Conservation (phyloP, 164 flowering plant genomes). For the Vitis rotundifolia region DNA sequence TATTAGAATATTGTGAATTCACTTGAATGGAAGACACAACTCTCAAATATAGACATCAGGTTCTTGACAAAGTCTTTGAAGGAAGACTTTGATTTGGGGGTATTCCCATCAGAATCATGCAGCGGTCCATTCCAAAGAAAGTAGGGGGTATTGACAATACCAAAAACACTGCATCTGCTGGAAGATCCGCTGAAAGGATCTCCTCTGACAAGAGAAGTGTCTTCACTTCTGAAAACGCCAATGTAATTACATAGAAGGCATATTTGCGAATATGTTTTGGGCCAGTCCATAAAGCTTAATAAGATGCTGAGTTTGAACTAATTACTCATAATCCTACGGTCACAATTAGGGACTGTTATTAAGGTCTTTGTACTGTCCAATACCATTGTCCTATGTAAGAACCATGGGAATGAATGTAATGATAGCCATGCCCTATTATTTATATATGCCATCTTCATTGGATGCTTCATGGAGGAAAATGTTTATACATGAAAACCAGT, state of each 20-base stretch:
- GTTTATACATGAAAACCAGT: too few relatives aligned
- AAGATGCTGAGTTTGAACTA: too few relatives aligned
- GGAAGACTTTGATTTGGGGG: constrained; percentile 94
- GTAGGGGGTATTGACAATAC: constrained; percentile 12
- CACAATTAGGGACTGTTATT: too few relatives aligned
- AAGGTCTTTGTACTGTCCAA: too few relatives aligned
- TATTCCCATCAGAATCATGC: constrained; percentile 88
- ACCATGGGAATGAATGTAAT: too few relatives aligned
- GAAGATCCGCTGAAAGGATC: constrained; percentile 27
- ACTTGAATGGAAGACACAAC: constrained; percentile 64
- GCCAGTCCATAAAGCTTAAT: not conserved
- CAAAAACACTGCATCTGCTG: constrained; percentile 23
- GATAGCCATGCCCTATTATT: too few relatives aligned
- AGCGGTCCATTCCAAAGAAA: constrained; percentile 52
- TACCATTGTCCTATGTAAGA: too few relatives aligned
- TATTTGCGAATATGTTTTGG: too few relatives aligned
- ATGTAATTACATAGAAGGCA: not conserved
- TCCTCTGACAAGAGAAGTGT: constrained; percentile 62
- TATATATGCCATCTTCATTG: too few relatives aligned
- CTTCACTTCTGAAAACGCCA: not conserved
- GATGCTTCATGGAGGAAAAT: too few relatives aligned
- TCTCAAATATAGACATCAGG: constrained; percentile 76
- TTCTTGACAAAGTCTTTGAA: constrained; percentile 84
- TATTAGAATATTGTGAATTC: too few relatives aligned
- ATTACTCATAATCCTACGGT: too few relatives aligned